Base-by-base conservation (phyloP, 116 monocot genomes). In the Posidonia oceanica region DNA sequence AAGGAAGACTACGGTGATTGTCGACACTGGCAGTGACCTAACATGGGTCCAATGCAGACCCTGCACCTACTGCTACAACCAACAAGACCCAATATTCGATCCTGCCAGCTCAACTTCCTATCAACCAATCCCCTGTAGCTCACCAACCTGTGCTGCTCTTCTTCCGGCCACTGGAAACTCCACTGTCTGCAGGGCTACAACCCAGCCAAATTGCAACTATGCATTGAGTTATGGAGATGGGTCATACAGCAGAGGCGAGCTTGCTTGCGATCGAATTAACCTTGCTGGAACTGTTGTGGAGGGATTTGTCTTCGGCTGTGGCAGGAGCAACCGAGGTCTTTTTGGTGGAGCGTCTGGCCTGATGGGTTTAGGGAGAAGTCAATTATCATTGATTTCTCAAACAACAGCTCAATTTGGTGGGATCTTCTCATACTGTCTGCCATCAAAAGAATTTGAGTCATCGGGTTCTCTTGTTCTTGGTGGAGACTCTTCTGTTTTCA, bases 21-120 rank as follows among this genome's bases (percentile, higher is more conserved):
- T 91, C 18, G 95, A 96, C 83, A 96, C 95, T 0, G 95, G 91
- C 4, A 95, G 48, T 48, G 48, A 90, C 66, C 88, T 93, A 59
- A 84, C 92, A 39, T 93, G 92, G 92, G 72, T 88, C 15, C 92
- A 93, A 61, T 88, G 88, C 85, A 76, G 65, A 68, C 88, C 88
- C 21, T 58, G 48, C 83, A 14, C 51, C 3, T 81, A 66, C 59
- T 91, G 91, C 83, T 85, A 91, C 78, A 67, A 54, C 71, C 85
- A 91, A 61, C 69, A 76, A 44, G 81, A 76, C 60, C 91, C 91
- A 3, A 74, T 91, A 40, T 91, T 81, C 75, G 85, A 91, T 54
- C 90, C 90, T 22, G 61, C 86, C 3, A 37, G 63, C 10, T 90
- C 90, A 3, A 36, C 76, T 5, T 79, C 91, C 56, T 91, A 87